Evolutionary conservation across 2,329 filamentous ascomycete species (phyloP).

Genomic region (Beauveria scarabaeidicola): DNA sequence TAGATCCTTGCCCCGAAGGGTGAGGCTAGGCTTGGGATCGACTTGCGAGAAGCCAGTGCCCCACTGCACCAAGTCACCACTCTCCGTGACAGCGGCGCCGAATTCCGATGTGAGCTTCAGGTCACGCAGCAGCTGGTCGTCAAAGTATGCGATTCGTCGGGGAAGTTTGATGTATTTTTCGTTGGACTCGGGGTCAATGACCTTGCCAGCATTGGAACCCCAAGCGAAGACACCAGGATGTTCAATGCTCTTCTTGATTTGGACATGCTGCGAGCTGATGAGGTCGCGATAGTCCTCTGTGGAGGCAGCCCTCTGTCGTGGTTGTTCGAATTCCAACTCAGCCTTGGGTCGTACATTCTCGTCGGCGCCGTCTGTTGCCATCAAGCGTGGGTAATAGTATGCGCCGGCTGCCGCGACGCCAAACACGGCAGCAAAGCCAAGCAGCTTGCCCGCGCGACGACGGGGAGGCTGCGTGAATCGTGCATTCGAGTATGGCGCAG

Average conservation of each 20-base stretch:
- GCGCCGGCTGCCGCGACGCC: slow-evolving; percentile 30
- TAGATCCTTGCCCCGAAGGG: slow-evolving; percentile 74
- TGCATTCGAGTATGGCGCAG: not conserved
- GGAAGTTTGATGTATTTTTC: slow-evolving; percentile 74
- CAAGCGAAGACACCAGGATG: slow-evolving; percentile 88
- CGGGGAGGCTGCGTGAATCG: slow-evolving; percentile 14
- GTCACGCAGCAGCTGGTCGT: slow-evolving; percentile 75
- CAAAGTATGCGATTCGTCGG: slow-evolving; percentile 69
- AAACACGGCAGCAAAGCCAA: slow-evolving; percentile 27
- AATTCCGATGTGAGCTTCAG: slow-evolving; percentile 76
- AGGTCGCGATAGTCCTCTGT: slow-evolving; percentile 67
- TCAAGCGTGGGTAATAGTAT: slow-evolving; percentile 30
- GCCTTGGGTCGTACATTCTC: slow-evolving; percentile 28
- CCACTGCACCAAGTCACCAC: slow-evolving; percentile 89
- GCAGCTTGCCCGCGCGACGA: slow-evolving; percentile 20
- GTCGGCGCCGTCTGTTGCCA: slow-evolving; percentile 17
- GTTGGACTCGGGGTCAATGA: slow-evolving; percentile 76
- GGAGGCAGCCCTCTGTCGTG: slow-evolving; percentile 46
- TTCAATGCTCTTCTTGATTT: slow-evolving; percentile 74
- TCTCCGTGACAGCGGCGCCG: slow-evolving; percentile 79
- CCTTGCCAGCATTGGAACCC: slow-evolving; percentile 78
- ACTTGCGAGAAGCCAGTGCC: slow-evolving; percentile 65
- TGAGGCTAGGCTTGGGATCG: slow-evolving; percentile 55
- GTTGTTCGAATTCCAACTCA: slow-evolving; percentile 60
- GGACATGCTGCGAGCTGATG: slow-evolving; percentile 77